Conservation (phyloP, 768 basidiomycete genomes). For the Boletales sp. region DNA sequence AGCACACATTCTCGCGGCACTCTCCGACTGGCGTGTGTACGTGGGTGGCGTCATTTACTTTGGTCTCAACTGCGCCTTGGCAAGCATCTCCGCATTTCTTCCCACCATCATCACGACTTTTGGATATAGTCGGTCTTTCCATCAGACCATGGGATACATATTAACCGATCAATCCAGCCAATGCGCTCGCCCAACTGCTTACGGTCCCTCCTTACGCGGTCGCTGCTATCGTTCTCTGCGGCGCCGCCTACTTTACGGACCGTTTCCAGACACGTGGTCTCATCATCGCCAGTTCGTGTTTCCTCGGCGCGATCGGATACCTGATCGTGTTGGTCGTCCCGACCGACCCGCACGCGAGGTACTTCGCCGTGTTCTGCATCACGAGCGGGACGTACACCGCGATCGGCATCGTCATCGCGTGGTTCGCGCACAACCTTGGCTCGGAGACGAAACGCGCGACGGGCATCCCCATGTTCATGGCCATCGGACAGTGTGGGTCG, state of each 20-base stretch:
- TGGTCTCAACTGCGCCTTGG: constrained; percentile 69
- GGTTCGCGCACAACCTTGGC: constrained; percentile 78
- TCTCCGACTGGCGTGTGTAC: constrained; percentile 71
- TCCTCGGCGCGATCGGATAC: constrained; percentile 45
- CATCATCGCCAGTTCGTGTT: constrained; percentile 29
- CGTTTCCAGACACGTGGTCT: constrained; percentile 57
- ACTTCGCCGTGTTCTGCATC: constrained; percentile 78
- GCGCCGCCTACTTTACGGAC: constrained; percentile 62
- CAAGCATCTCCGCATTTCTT: constrained; percentile 80
- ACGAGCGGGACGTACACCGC: constrained; percentile 74
- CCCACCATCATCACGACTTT: constrained; percentile 79
- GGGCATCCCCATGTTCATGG: constrained; percentile 75
- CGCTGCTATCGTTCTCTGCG: constrained; percentile 58
- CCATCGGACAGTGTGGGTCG: constrained; percentile 76
- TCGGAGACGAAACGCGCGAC: constrained; percentile 77
- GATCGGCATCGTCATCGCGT: constrained; percentile 71
- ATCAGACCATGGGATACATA: background rate
- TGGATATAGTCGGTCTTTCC: constrained; percentile 55
- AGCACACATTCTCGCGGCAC: constrained; percentile 63
- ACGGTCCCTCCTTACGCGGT: constrained; percentile 83
- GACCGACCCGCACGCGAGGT: constrained; percentile 57
- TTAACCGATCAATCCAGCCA: constrained; percentile 36
- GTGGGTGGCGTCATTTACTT: constrained; percentile 72
- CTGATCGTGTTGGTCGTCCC: constrained; percentile 55
- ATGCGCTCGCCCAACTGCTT: constrained; percentile 64